Evolutionary conservation across 352 stramenopile species (phyloP).

Genomic region (Phytophthora melonis): DNA sequence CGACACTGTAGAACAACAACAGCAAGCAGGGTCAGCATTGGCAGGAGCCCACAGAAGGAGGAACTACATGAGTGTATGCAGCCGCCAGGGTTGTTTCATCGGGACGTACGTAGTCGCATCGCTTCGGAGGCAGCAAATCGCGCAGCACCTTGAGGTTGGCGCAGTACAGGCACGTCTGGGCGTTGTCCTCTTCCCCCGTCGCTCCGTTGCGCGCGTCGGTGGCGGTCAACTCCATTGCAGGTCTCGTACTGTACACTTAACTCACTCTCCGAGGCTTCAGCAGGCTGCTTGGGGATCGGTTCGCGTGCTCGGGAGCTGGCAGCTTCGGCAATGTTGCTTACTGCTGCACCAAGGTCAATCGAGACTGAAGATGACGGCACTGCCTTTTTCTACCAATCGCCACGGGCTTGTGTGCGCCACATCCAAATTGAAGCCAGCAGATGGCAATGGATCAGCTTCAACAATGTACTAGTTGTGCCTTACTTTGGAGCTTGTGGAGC

Average conservation of each 20-base stretch:
- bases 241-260: constrained; percentile 38
- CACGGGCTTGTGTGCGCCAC: constrained; percentile 17
- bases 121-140: constrained; percentile 60
- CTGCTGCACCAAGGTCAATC: constrained; percentile 12
- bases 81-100: neutral
- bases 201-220: neutral
- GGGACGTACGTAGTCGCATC: constrained; percentile 66
- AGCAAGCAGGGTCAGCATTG: constrained; percentile 1
- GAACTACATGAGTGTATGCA: neutral
- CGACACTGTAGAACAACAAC: constrained; percentile 42
- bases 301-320: neutral
- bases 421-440: constrained; percentile 16
- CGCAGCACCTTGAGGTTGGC: constrained; percentile 58
- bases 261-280: constrained; percentile 48
- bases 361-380: constrained; percentile 28
- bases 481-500: neutral
- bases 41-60: neutral
- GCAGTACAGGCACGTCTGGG: constrained; percentile 52
- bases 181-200: constrained; percentile 1
- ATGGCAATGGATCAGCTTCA: neutral
- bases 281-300: neutral
- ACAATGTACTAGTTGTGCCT: neutral
- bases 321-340: constrained; percentile 4
- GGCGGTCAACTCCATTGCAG: constrained; percentile 11
- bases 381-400: neutral